A percentile compares a stretch with the other conserved stretches of the same genome.
Conservation (phyloP, 352 stramenopile genomes). For the Globisporangium cylindrosporum region DNA sequence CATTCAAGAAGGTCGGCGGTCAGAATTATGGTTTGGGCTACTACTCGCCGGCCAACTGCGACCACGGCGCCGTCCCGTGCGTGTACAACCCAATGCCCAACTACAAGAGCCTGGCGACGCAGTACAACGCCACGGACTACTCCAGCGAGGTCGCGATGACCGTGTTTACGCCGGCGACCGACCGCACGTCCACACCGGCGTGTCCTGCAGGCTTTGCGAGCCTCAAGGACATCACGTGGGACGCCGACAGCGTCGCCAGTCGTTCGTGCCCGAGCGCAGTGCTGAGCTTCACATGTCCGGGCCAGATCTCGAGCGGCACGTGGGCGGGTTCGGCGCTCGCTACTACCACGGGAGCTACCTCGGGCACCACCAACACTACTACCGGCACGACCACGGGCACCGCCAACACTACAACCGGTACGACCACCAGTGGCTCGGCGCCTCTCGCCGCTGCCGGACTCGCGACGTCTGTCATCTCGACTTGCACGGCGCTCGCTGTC, state of each 20-base stretch:
- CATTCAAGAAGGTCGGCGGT: constrained; percentile 27
- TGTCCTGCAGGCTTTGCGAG: not conserved
- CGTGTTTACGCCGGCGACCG: constrained; percentile 12
- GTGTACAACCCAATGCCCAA: constrained; percentile 76
- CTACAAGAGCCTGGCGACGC: constrained; percentile 40
- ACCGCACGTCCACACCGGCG: not conserved
- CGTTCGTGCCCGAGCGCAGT: constrained; percentile 11
- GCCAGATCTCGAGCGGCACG: constrained; percentile 1
- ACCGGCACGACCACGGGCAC: not conserved
- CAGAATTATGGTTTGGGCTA: constrained; percentile 85
- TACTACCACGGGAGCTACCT: not conserved
- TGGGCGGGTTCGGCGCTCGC: not conserved
- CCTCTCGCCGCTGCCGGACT: not conserved
- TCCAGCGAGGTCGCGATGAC: constrained; percentile 31
- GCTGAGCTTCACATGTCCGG: constrained; percentile 9
- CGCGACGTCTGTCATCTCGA: constrained; percentile 1
- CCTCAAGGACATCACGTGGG: not conserved
- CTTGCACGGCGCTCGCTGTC: constrained; percentile 5
- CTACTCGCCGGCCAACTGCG: constrained; percentile 63
- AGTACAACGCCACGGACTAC: constrained; percentile 45
- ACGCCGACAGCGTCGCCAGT: constrained; percentile 5
- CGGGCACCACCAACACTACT: not conserved
- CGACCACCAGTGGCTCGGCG: not conserved
- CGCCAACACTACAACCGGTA: not conserved
- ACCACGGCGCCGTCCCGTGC: constrained; percentile 53